Base-by-base conservation (phyloP, 2,329 filamentous ascomycete species). In the Colletotrichum somersetense region DNA sequence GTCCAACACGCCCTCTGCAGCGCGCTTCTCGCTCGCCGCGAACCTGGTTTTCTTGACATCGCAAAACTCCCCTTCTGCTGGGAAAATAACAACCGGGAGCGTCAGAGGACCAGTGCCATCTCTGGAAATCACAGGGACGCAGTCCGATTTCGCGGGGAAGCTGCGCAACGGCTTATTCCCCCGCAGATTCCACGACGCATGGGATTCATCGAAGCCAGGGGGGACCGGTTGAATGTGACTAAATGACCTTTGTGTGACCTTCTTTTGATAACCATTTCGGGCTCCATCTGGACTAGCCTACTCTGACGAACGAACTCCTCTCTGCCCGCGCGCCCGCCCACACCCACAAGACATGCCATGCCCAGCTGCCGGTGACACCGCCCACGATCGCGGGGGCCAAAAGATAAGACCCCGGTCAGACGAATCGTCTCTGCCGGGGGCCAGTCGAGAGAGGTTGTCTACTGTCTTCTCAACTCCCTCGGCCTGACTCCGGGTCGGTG, bases 401-500 rank as follows among this genome's bases (percentile, higher is more conserved):
- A 72, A 72, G 69, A 72, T 72, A 72, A 72, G 66, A 72, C 69
- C 69, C 69, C 55, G 42, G 62, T 62, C 48, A 16, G 42, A 33
- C 40, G 46, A 52, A 33, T 53, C 48, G 35, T 55, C 46, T 40
- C 46, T 63, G 35, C 64, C 44, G 53, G 66, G 64, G 64, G 1
- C 64, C 38, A 56, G 53, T 63, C 46, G 48, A 44, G 20, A 18
- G 46, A 48, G 10, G 46, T 12, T 48, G 20, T 23, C 46, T 20
- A 48, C 20, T 10, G 11, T 20, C n/a, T 48, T 57, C 33, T 48
- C 53, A 53, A 69, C 61, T 70, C 48, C 59, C 66, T 72, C 69
- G 69, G 69, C 42, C 59, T 72, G 65, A 69, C 66, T 72, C 69
- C 69, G 69, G 59, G 65, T 72, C 53, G 69, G 59, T 61, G 58